Evolutionary conservation across 306 rosid species (phyloP), one percentile per base, ranked within the genome.

Genomic region (Oemleria cerasiformis): DNA sequence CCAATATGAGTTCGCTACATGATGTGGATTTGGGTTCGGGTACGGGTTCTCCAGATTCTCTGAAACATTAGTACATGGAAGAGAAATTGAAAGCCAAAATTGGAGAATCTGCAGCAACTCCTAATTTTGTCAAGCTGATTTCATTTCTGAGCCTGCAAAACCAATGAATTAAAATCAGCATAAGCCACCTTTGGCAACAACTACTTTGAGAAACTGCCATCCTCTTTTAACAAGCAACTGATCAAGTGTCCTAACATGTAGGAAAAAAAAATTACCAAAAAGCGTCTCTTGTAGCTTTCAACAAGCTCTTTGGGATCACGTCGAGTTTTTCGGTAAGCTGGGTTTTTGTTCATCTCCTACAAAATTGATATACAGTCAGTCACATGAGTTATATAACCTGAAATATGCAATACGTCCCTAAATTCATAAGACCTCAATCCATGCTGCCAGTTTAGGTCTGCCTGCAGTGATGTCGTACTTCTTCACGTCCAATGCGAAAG

Each of bases 361-460:
- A 70, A 25, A 41, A 43, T 7, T 15, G 55, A 21, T 25, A 42
- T 14, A 7, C 19, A 2, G 8, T 21, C 3, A 49, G 7, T 69
- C 41, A 20, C 51, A 54, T 15, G 39, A 54, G 21, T 54, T 50
- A 6, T 16, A 50, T 50, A 7, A 50, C 0, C 5, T 56, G 36
- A 21, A 21, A 1, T 21, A 56, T 50, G 9, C 16, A 23, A 56
- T 56, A 23, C 17, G 23, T 30, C 36, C 36, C 36, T 11, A 23
- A 10, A 56, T 12, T 56, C 16, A 23, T 55, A n/a, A n/a, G 36
- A 89, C 94, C 92, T 92, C 83, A 73, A 89, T 63, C 94, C 92
- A 92, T 72, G 82, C 84, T 20, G 84, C 82, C 60, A 89, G 78
- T 67, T 77, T 92, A 70, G 97, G 87, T 62, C 96, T 87, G 71